phyloP scores from a whole-genome alignment of 108 stramenopile species.

The Stephanodiscus triporus region DNA sequence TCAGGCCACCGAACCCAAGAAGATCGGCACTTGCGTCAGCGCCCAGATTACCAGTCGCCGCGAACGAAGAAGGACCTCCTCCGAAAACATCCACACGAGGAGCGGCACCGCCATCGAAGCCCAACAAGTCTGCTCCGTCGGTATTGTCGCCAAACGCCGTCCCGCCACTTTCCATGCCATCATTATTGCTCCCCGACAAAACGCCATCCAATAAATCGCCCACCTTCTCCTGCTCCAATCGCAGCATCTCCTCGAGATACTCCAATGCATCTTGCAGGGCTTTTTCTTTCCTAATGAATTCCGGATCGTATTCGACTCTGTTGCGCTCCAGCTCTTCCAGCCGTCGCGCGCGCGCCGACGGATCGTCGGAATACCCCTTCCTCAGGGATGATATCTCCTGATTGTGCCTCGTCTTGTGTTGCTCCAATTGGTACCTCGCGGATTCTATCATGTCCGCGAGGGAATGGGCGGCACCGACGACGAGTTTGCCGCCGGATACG shows the following conservation, averaged over 20 bases:
- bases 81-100: conserved; percentile 4
- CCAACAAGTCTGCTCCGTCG: conserved; percentile 30
- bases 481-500: not conserved
- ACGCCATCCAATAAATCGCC: conserved; percentile 36
- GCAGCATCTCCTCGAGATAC: conserved; percentile 50
- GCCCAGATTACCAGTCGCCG: not conserved
- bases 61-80: not conserved
- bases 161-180: not conserved
- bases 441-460: conserved; percentile 53
- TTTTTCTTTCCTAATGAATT: conserved; percentile 39
- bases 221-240: conserved; percentile 25
- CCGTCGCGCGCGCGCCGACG: conserved; percentile 21
- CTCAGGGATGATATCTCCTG: conserved; percentile 27
- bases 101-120: conserved; percentile 4
- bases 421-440: conserved; percentile 42
- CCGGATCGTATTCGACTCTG: conserved; percentile 29
- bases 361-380: conserved; percentile 47
- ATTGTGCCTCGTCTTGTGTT: conserved; percentile 30
- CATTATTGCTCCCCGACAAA: not conserved
- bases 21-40: conserved; percentile 15
- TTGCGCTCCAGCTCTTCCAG: conserved; percentile 38
- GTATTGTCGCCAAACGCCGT: not conserved
- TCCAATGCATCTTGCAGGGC: conserved; percentile 45
- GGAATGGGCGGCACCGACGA: conserved; percentile 51
- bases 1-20: conserved; percentile 28